Base-by-base conservation (phyloP, 352 stramenopile genomes). In the Phytophthora capsici region DNA sequence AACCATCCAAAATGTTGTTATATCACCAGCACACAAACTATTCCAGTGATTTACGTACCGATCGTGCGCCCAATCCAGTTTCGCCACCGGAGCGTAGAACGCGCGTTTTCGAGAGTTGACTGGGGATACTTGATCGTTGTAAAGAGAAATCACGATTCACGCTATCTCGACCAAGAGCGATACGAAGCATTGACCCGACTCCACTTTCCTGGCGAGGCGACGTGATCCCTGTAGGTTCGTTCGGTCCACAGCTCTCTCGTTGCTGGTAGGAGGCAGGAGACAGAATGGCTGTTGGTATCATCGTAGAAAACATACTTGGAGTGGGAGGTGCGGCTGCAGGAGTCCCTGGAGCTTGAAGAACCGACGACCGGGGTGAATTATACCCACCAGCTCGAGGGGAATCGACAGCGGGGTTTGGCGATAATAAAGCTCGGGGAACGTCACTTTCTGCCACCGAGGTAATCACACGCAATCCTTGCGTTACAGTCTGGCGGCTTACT, bases 181-280 rank as follows among this genome's bases (percentile, higher is more conserved):
- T 93, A 17, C 88, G 77, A 52, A 96, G 63, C 45, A 78, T 84
- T 19, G 90, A 87, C 7, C 70, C 77, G n/a, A 78, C 62, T 0
- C 70, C 63, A 1, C 66, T 61, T 62, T 93, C 84, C 20, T 80
- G 80, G 1, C 57, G 55, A 46, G 66, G 61, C 22, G 61, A 66
- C 32, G 57, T 26, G 23, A 65, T 19, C 13, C 30, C 36, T 40
- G 61, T 30, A 2, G 57, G 19, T 25, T 73, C 66, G 17, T 85
- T 78, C 43, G 43, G 63, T 46, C 69, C 61, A 34, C 83, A 81
- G 50, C 80, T 95, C 43, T 94, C 82, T 20, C 84, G 75, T 59
- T 96, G 88, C 38, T 96, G 88, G 26, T 90, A 92, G 1, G 86
- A 95, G 6, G 88, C 88, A 17, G 88, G 88, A 13, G 88, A 96